A percentile compares a stretch with the other conserved stretches of the same genome.
phyloP scores from a whole-genome alignment of 176 grass and related monocot genomes.

The Lolium perenne region DNA sequence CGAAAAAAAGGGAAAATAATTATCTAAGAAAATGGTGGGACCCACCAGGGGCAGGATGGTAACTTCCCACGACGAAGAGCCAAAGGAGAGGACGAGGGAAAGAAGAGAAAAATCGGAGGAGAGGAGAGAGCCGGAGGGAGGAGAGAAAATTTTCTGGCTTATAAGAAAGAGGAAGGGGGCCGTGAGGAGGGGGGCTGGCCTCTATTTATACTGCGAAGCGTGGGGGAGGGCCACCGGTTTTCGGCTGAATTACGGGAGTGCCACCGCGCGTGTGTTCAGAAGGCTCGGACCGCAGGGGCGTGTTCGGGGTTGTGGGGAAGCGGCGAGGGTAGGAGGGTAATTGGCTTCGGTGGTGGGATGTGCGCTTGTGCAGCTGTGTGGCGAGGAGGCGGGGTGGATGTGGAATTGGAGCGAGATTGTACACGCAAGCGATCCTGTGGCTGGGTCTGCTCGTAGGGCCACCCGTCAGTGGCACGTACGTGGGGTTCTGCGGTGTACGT shows the following conservation, averaged over 20 bases:
- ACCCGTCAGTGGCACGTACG: not conserved
- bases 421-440: not conserved
- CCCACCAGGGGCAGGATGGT: slow-evolving; percentile 29
- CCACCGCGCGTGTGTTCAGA: rapidly evolving
- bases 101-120: not conserved
- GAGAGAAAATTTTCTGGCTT: not conserved
- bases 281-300: rapidly evolving
- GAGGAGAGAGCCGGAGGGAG: too few relatives aligned
- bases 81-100: not conserved
- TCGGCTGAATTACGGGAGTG: rapidly evolving
- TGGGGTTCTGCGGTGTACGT: not conserved
- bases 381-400: too few relatives aligned
- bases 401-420: not conserved
- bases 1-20: not conserved
- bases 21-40: not conserved
- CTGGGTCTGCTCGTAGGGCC: not conserved
- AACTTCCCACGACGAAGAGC: slow-evolving; percentile 5
- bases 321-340: rapidly evolving
- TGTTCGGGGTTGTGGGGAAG: rapidly evolving
- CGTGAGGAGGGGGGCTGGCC: not conserved
- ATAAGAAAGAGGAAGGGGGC: not conserved
- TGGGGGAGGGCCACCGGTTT: rapidly evolving
- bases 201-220: slow-evolving; percentile 18
- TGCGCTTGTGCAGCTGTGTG: not conserved
- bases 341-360: not conserved